Evolutionary conservation across 2,329 filamentous ascomycete genomes (phyloP), one percentile per base, ranked within the genome.

Genomic region (Mycocentrospora acerina): DNA sequence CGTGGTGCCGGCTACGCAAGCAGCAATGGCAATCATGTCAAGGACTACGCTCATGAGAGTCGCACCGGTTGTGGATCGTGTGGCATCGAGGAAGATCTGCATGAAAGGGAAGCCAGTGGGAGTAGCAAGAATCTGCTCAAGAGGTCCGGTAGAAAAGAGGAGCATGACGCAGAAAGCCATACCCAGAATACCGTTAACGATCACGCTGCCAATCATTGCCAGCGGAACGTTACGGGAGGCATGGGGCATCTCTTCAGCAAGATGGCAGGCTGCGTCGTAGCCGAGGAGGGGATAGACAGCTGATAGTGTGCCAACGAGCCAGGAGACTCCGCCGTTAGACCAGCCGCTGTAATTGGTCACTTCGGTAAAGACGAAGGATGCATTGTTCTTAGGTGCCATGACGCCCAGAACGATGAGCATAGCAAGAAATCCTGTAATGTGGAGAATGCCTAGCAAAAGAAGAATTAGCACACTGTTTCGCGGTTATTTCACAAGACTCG

Each of bases 181-280:
- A 3, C 73, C 74, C 32, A 76, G 66, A 1, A 76, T 32, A 0
- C 73, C 73, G 33, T 77, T 77, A 25, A 73, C 53, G 0, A 64
- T 35, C 2, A 64, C 55, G 6, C 54, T 59, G 10, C 58, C 56
- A 9, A 66, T 32, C 61, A 67, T 68, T 6, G 63, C 59, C 9
- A 62, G 19, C 2, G 63, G 64, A 1, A 67, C 62, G 29, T 59
- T 62, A 22, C 42, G 42, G 3, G 40, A 44, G 16, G 43, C 56
- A 43, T 41, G 44, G 19, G 45, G 58, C 32, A 66, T 52, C 34
- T 71, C 69, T 44, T 56, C 53, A 2, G 51, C 40, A n/a, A 70
- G 37, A 46, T 74, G 71, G 7, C 69, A 69, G 11, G 68, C 69
- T 0, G 70, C 70, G 43, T 74, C 71, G 33, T 71, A 71, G 8